These are phyloP conservation scores for Lunasporangiospora selenospora DNA, from an alignment of 192 early-diverging fungal genomes.

Conservation along the genomic window DNA sequence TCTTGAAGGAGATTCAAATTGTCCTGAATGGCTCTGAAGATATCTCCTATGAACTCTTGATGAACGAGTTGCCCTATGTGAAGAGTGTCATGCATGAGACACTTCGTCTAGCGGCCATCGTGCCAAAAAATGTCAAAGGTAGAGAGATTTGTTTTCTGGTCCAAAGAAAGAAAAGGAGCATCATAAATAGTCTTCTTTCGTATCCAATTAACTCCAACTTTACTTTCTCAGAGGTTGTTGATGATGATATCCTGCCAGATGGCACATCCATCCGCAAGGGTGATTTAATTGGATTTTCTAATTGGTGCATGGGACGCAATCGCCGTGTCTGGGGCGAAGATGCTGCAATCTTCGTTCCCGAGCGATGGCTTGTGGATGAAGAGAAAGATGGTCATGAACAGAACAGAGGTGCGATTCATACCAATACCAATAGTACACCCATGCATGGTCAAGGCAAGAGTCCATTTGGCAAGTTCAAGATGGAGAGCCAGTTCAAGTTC, in stretches of 20 bases:
- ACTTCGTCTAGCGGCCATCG: slow-evolving; percentile 68
- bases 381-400: background rate
- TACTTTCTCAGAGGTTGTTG: slow-evolving; percentile 51
- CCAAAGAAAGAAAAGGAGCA: too few species aligned
- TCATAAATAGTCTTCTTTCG: too few species aligned
- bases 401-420: too few species aligned
- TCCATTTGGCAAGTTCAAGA: slow-evolving; percentile 30
- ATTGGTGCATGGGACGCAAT: slow-evolving; percentile 62
- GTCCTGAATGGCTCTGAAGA: slow-evolving; percentile 24
- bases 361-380: slow-evolving; percentile 56
- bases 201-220: too few species aligned
- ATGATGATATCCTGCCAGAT: slow-evolving; percentile 69
- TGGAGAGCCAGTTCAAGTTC: slow-evolving; percentile 53
- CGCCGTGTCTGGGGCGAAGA: slow-evolving; percentile 56
- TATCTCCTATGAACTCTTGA: slow-evolving; percentile 22
- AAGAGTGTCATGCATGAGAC: slow-evolving; percentile 57
- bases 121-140: slow-evolving; percentile 66
- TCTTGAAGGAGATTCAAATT: slow-evolving; percentile 48
- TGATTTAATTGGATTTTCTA: slow-evolving; percentile 51
- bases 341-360: slow-evolving; percentile 59
- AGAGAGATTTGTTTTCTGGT: too few species aligned
- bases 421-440: too few species aligned
- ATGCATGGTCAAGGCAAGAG: too few species aligned
- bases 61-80: slow-evolving; percentile 23
- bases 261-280: slow-evolving; percentile 64